phyloP scores from a whole-genome alignment of 306 rosid genomes.

The Castanopsis chinensis region DNA sequence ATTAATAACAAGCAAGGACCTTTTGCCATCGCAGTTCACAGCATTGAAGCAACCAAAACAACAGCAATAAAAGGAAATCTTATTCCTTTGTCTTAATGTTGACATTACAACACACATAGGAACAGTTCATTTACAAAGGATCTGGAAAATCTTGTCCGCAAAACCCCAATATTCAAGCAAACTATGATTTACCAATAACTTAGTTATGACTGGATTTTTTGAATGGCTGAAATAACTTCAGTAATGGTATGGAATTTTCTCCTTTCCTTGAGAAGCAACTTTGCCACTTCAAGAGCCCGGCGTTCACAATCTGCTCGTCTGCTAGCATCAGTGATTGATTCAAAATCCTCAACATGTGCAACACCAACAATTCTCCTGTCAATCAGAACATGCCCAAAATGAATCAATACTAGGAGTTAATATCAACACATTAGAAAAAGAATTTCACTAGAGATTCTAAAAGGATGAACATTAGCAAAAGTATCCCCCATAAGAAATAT shows the following conservation, averaged over 20 bases:
- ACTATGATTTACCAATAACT: background rate
- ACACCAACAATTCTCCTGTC: conserved; percentile 89
- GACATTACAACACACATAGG: background rate
- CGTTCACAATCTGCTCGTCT: conserved; percentile 72
- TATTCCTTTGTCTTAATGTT: too few species aligned
- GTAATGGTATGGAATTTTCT: conserved; percentile 47
- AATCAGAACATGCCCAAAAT: conserved; percentile 7
- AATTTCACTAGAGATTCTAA: background rate
- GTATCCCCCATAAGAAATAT: background rate
- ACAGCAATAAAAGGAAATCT: too few species aligned
- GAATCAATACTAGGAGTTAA: conserved; percentile 1
- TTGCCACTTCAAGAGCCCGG: conserved; percentile 65
- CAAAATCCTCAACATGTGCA: conserved; percentile 89
- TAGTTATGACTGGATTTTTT: conserved; percentile 30
- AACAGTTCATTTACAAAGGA: background rate
- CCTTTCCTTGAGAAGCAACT: conserved; percentile 75
- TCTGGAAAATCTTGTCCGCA: background rate
- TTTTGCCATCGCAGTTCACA: too few species aligned
- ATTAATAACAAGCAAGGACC: too few species aligned
- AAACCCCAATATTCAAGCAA: conserved; percentile 8
- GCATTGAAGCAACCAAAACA: too few species aligned
- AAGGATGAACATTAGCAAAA: background rate
- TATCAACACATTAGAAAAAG: background rate
- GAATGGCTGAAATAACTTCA: conserved; percentile 61
- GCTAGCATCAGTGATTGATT: conserved; percentile 58